These are phyloP conservation scores for Xylaria sp. DNA, from an alignment of 2,329 filamentous ascomycete species.

Conservation along the genomic window DNA sequence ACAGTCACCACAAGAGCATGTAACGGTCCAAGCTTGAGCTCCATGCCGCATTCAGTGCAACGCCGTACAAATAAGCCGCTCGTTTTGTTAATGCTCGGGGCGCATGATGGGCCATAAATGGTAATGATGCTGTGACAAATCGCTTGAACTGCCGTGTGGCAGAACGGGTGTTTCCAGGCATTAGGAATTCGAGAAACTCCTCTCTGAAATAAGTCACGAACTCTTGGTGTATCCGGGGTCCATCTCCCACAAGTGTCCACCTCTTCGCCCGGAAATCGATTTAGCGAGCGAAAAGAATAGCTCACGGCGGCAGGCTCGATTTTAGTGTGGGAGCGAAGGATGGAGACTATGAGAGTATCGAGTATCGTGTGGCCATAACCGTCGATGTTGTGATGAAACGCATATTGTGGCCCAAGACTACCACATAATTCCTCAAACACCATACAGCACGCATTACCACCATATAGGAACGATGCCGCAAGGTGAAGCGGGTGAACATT, in stretches of 20 bases:
- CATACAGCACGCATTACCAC: conserved; percentile 43
- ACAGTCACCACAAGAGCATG: conserved; percentile 46
- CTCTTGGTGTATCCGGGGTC: conserved; percentile 47
- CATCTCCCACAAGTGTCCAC: conserved; percentile 51
- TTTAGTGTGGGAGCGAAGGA: conserved; percentile 46
- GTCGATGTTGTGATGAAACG: conserved; percentile 31
- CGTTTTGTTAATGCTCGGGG: conserved; percentile 23
- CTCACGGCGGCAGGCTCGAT: conserved; percentile 38
- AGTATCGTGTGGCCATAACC: conserved; percentile 46
- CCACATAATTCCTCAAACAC: conserved; percentile 21
- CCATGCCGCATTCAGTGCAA: conserved; percentile 39
- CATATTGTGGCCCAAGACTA: conserved; percentile 4
- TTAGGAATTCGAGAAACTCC: conserved; percentile 40
- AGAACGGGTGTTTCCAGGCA: conserved; percentile 52
- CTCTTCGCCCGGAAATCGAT: conserved; percentile 46
- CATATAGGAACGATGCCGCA: conserved; percentile 45
- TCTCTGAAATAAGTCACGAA: conserved; percentile 39
- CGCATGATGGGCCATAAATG: conserved; percentile 27
- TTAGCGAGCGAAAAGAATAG: conserved; percentile 32
- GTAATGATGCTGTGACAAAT: conserved; percentile 45
- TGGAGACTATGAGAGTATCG: conserved; percentile 46
- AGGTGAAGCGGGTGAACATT: conserved; percentile 44
- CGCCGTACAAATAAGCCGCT: conserved; percentile 35
- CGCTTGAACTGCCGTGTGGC: conserved; percentile 48
- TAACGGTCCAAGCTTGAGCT: conserved; percentile 43